These are phyloP conservation scores for Malbranchea zuffiana DNA, from an alignment of 2,329 filamentous ascomycete species.

Conservation along the genomic window DNA sequence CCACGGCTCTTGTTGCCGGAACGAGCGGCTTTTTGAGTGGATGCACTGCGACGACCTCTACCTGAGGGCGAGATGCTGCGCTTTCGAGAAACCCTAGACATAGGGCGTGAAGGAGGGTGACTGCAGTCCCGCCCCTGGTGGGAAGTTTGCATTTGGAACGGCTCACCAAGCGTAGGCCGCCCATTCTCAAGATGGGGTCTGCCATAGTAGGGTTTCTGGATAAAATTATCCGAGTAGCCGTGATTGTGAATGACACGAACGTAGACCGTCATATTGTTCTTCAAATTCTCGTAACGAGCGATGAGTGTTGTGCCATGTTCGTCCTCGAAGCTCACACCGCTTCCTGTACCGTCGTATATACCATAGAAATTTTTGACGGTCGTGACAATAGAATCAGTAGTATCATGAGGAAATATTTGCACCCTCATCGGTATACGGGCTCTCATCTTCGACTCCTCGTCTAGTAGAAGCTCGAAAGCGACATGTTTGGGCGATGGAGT, in stretches of 20 bases:
- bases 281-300: constrained; percentile 90
- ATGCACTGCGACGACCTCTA: constrained; percentile 65
- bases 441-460: constrained; percentile 46
- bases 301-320: constrained; percentile 81
- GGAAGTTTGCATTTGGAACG: constrained; percentile 52
- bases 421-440: constrained; percentile 56
- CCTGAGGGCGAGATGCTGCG: constrained; percentile 68
- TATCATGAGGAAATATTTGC: constrained; percentile 90
- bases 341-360: constrained; percentile 68
- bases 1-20: constrained; percentile 57
- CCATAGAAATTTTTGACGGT: constrained; percentile 99
- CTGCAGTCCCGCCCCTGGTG: constrained; percentile 44
- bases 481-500: constrained; percentile 46
- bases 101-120: constrained; percentile 55
- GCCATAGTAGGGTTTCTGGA: constrained; percentile 33
- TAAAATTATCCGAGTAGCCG: constrained; percentile 39
- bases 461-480: constrained; percentile 52
- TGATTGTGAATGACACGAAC: constrained; percentile 65
- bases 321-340: constrained; percentile 92
- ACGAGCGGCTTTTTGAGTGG: constrained; percentile 61
- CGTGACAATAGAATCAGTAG: constrained; percentile 92
- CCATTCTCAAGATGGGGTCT: constrained; percentile 44
- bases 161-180: constrained; percentile 51
- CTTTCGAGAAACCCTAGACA: constrained; percentile 59
- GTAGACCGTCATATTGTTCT: constrained; percentile 83